phyloP scores from a whole-genome alignment of 73 alveolate species.

The Breviolum minutum region DNA sequence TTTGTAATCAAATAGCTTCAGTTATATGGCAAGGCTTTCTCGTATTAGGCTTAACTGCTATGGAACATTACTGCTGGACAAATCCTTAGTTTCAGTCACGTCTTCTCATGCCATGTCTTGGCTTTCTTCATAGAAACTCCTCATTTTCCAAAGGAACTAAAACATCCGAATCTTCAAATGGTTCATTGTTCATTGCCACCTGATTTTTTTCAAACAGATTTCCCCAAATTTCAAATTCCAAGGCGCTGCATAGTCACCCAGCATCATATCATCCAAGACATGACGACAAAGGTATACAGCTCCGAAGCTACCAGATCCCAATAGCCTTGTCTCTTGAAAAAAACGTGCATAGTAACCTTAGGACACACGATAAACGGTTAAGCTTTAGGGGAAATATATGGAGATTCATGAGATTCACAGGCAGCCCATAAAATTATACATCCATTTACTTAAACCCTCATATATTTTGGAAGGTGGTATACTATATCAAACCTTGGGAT shows the following conservation, averaged over 20 bases:
- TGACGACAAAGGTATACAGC: conserved; percentile 86
- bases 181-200: neutral
- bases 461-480: too few species aligned
- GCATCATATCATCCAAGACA: conserved; percentile 90
- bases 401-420: neutral
- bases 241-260: conserved; percentile 92
- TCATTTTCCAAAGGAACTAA: too few species aligned
- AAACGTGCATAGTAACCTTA: conserved; percentile 65
- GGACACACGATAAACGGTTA: neutral
- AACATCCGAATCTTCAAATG: neutral
- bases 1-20: too few species aligned
- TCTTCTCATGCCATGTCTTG: too few species aligned
- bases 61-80: too few species aligned
- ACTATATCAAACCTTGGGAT: too few species aligned
- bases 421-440: too few species aligned
- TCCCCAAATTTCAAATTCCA: neutral
- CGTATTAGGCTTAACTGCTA: too few species aligned
- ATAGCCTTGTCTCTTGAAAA: conserved; percentile 48
- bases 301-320: conserved; percentile 92
- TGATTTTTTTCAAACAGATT: neutral
- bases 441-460: too few species aligned
- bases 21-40: too few species aligned
- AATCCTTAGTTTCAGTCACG: too few species aligned
- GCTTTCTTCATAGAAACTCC: too few species aligned
- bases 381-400: neutral